Percentiles rank a stretch among this genome's conserved stretches.
phyloP scores from a whole-genome alignment of 208 protist genomes.

The Leishmania tarentolae region DNA sequence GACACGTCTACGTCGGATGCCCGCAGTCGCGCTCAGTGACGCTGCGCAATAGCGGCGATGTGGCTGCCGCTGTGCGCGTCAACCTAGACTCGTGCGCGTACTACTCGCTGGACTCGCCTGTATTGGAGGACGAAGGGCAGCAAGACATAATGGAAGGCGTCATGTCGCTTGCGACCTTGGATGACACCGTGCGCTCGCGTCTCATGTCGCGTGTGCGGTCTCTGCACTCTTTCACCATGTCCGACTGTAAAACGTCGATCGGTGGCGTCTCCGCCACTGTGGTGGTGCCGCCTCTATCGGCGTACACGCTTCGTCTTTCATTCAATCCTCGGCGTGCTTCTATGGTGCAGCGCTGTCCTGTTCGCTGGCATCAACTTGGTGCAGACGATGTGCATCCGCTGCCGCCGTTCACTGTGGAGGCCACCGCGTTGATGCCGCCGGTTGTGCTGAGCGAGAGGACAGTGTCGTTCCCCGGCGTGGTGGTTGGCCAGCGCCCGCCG shows the following conservation, averaged over 20 bases:
- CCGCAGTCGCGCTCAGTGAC: conserved; percentile 47
- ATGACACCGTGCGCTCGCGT: conserved; percentile 18
- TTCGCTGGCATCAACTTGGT: conserved; percentile 74
- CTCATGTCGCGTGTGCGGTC: conserved; percentile 21
- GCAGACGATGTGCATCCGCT: conserved; percentile 68
- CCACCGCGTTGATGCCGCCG: conserved; percentile 35
- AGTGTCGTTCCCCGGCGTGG: conserved; percentile 57
- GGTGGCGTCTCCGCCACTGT: conserved; percentile 3
- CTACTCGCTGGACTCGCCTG: conserved; percentile 41
- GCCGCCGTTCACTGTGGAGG: conserved; percentile 60
- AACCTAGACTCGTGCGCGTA: conserved; percentile 62
- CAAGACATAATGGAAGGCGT: conserved; percentile 9
- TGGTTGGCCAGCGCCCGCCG: conserved; percentile 54
- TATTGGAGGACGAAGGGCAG: conserved; percentile 16
- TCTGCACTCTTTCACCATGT: conserved; percentile 8
- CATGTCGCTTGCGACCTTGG: background rate
- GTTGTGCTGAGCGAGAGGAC: conserved; percentile 36
- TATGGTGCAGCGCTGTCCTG: conserved; percentile 35
- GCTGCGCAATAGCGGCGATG: conserved; percentile 79
- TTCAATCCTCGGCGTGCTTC: conserved; percentile 21
- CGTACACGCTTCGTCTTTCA: conserved; percentile 29
- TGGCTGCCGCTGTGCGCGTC: conserved; percentile 78
- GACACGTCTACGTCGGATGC: conserved; percentile 81
- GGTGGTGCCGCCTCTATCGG: conserved; percentile 28
- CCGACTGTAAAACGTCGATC: conserved; percentile 3